Percentiles rank a stretch among this genome's conserved stretches.
Conservation (phyloP, 1,284 basidiomycete species). For the Papiliotrema laurentii region DNA sequence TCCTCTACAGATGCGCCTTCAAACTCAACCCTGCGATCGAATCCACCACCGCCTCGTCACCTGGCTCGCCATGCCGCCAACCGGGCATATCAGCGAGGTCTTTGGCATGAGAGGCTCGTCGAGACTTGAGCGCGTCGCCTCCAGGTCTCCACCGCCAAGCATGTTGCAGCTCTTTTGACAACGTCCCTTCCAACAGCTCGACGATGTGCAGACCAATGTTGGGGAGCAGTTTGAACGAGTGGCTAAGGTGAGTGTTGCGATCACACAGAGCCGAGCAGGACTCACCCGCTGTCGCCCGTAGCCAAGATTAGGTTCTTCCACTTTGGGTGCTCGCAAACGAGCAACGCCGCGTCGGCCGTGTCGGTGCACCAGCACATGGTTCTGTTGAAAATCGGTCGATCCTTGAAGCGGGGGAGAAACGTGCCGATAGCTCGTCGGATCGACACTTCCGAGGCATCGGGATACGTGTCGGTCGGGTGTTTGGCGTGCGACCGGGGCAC, state of each 20-base stretch:
- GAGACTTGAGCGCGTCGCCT: conserved; percentile 21
- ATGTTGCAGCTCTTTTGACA: conserved; percentile 18
- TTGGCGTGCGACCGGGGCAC: conserved; percentile 42
- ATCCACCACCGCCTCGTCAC: background rate
- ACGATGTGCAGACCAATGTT: conserved; percentile 44
- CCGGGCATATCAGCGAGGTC: conserved; percentile 32
- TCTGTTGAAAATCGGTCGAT: conserved; percentile 27
- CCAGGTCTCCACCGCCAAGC: conserved; percentile 39
- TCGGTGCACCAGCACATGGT: conserved; percentile 47
- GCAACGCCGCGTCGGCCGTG: conserved; percentile 31
- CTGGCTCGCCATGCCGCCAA: conserved; percentile 38
- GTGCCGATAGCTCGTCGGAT: conserved; percentile 26
- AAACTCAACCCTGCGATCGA: background rate
- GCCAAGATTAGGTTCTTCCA: conserved; percentile 33
- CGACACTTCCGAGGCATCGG: conserved; percentile 20
- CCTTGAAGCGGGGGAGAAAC: conserved; percentile 32
- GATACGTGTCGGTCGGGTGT: conserved; percentile 42
- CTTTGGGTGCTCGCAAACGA: conserved; percentile 34
- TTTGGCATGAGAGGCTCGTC: conserved; percentile 15
- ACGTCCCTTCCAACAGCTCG: conserved; percentile 40
- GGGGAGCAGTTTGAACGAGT: conserved; percentile 47
- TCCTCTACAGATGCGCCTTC: background rate
- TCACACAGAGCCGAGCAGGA: background rate
- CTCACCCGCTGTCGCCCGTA: conserved; percentile 32
- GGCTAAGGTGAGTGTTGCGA: conserved; percentile 1